A percentile compares a stretch with the other conserved stretches of the same genome.
phyloP scores from a whole-genome alignment of 2,329 filamentous ascomycete species.

The Dendrostoma leiphaemia region DNA sequence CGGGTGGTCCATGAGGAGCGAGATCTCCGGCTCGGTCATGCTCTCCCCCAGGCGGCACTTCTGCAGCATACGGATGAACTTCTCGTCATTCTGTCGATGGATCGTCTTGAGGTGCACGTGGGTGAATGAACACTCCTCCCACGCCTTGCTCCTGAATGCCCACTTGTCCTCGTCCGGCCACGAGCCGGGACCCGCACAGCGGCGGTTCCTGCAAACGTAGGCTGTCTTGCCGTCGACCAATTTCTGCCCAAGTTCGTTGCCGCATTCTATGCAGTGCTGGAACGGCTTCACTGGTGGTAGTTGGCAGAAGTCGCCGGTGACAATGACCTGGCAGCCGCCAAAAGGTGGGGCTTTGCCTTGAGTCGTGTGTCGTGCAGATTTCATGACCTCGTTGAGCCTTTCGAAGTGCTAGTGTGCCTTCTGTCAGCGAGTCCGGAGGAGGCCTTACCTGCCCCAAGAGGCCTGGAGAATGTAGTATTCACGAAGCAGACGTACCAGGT shows the following conservation, averaged over 20 bases:
- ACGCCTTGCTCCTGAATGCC: constrained; percentile 57
- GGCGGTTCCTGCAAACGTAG: constrained; percentile 33
- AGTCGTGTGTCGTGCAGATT: constrained; percentile 28
- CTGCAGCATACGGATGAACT: constrained; percentile 54
- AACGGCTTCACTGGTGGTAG: constrained; percentile 60
- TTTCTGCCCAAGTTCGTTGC: constrained; percentile 29
- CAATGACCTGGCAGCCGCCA: constrained; percentile 52
- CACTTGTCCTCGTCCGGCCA: constrained; percentile 54
- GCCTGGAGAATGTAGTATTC: no score
- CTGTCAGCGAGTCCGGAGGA: no score
- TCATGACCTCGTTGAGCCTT: constrained; percentile 47
- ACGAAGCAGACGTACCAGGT: no score
- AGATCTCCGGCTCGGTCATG: constrained; percentile 34
- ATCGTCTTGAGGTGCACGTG: constrained; percentile 53
- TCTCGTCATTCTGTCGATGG: constrained; percentile 53
- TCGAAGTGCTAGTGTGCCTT: no score
- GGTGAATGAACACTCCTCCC: constrained; percentile 52
- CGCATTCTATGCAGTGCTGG: constrained; percentile 47
- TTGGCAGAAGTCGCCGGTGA: constrained; percentile 61
- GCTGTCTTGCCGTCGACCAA: constrained; percentile 19
- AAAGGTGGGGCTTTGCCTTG: constrained; percentile 25
- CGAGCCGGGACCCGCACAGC: no score
- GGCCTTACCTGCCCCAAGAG: no score
- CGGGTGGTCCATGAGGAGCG: constrained; percentile 43
- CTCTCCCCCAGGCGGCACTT: constrained; percentile 48